phyloP scores from a whole-genome alignment of 768 basidiomycete species.

The Gymnopilus dilepis region DNA sequence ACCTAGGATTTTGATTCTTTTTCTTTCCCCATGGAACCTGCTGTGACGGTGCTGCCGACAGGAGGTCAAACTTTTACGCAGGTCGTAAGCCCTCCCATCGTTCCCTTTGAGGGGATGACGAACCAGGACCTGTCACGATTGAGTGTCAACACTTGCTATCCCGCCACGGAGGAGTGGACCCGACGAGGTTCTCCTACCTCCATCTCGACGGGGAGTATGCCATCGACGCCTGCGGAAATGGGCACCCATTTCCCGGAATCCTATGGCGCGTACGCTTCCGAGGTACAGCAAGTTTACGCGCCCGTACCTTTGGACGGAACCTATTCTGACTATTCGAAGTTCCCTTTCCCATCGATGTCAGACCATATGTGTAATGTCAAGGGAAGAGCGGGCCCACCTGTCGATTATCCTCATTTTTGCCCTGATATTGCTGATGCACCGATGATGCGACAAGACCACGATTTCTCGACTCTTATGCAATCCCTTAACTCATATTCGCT shows the following conservation, averaged over 20 bases:
- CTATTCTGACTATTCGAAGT: conserved; percentile 28
- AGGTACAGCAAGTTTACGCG: conserved; percentile 31
- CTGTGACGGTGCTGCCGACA: conserved; percentile 26
- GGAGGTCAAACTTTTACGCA: conserved; percentile 22
- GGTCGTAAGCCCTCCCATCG: conserved; percentile 26
- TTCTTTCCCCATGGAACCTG: conserved; percentile 40
- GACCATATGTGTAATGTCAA: conserved; percentile 24
- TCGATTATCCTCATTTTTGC: conserved; percentile 30
- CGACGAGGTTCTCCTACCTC: conserved; percentile 49
- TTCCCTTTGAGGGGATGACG: conserved; percentile 12
- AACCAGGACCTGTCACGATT: conserved; percentile 27
- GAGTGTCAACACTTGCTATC: conserved; percentile 42
- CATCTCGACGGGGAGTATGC: conserved; percentile 38
- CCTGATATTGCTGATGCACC: conserved; percentile 24
- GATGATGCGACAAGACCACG: conserved; percentile 34
- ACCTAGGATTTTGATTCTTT: conserved; percentile 45
- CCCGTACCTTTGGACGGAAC: conserved; percentile 26
- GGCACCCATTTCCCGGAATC: conserved; percentile 33
- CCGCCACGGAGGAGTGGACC: conserved; percentile 45
- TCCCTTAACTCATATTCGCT: conserved; percentile 36
- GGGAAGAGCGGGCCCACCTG: conserved; percentile 21
- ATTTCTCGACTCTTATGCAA: conserved; percentile 42
- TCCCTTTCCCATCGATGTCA: conserved; percentile 26
- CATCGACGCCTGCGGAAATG: conserved; percentile 45
- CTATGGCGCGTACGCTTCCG: conserved; percentile 31